Evolutionary conservation across 192 early-diverging fungal genomes (phyloP).

Genomic region (Coemansia sp.): DNA sequence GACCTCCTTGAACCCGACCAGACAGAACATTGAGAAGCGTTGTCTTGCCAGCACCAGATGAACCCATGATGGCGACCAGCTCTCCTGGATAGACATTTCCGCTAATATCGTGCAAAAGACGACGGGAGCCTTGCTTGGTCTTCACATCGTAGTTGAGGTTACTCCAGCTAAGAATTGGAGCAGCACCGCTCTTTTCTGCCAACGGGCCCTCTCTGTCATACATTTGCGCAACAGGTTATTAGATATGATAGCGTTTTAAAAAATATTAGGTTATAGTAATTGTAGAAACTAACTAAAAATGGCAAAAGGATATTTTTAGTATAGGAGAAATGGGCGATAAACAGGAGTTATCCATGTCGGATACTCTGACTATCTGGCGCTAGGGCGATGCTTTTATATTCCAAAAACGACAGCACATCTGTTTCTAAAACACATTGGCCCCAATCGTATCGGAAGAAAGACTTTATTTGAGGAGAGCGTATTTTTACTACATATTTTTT

Average conservation of each 20-base stretch:
- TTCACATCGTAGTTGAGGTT: slow-evolving; percentile 21
- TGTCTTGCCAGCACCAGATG: slow-evolving; percentile 82
- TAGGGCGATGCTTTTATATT: not conserved
- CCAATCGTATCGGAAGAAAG: too few species aligned
- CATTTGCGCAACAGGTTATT: not conserved
- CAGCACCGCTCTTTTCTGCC: not conserved
- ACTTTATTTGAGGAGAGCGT: not conserved
- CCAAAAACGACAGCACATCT: not conserved
- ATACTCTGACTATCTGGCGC: not conserved
- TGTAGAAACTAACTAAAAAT: too few species aligned
- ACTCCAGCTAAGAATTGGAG: slow-evolving; percentile 20
- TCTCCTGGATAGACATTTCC: slow-evolving; percentile 64
- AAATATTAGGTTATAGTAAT: too few species aligned
- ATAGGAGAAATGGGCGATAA: not conserved
- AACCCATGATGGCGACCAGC: slow-evolving; percentile 81
- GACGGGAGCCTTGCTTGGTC: slow-evolving; percentile 8
- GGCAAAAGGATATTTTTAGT: not conserved
- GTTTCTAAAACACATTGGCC: too few species aligned
- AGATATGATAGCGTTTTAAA: not conserved
- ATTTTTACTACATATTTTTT: not conserved
- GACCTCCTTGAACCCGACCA: slow-evolving; percentile 10
- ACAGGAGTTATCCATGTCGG: not conserved
- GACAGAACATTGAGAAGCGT: slow-evolving; percentile 65
- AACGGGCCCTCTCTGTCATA: too few species aligned
- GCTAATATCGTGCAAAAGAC: slow-evolving; percentile 59